Conservation (phyloP, 495 filamentous ascomycete genomes). For the Podospora pseudopauciseta region DNA sequence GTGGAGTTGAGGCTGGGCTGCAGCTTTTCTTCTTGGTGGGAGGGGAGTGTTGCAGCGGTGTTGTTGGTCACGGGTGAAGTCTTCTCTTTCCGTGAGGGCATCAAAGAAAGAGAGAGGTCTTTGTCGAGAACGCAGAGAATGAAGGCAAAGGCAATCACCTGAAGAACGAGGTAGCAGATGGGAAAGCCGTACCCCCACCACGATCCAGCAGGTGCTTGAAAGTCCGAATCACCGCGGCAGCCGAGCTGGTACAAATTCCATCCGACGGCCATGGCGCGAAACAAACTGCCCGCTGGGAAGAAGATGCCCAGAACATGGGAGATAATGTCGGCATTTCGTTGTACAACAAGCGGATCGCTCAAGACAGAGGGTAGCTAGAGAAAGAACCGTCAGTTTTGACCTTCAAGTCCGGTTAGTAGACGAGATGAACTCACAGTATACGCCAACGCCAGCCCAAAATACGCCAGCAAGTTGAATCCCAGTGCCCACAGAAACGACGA, state of each 20-base stretch:
- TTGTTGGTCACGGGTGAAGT: neutral
- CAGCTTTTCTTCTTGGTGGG: constrained; percentile 37
- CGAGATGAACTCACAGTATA: constrained; percentile 10
- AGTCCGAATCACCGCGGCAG: constrained; percentile 58
- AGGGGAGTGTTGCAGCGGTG: neutral
- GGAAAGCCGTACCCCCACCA: constrained; percentile 70
- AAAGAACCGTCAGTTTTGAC: neutral
- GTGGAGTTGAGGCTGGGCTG: constrained; percentile 29
- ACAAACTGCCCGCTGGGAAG: constrained; percentile 66
- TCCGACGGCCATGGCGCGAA: constrained; percentile 62
- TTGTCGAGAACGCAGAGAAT: constrained; percentile 68
- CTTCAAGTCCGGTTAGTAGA: neutral
- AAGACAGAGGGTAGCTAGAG: constrained; percentile 65
- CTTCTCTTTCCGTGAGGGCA: neutral
- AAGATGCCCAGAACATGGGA: constrained; percentile 54
- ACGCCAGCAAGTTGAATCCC: constrained; percentile 54
- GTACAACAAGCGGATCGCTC: constrained; percentile 56
- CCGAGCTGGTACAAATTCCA: constrained; percentile 68
- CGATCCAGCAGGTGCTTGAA: constrained; percentile 56
- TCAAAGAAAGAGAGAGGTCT: constrained; percentile 41
- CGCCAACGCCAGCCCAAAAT: constrained; percentile 17
- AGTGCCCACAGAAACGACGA: constrained; percentile 52
- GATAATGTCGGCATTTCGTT: constrained; percentile 56
- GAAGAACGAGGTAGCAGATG: constrained; percentile 66
- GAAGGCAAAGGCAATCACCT: constrained; percentile 59